These are phyloP conservation scores for Blastomyces percursus DNA, from an alignment of 2,329 filamentous ascomycete genomes.

Conservation along the genomic window DNA sequence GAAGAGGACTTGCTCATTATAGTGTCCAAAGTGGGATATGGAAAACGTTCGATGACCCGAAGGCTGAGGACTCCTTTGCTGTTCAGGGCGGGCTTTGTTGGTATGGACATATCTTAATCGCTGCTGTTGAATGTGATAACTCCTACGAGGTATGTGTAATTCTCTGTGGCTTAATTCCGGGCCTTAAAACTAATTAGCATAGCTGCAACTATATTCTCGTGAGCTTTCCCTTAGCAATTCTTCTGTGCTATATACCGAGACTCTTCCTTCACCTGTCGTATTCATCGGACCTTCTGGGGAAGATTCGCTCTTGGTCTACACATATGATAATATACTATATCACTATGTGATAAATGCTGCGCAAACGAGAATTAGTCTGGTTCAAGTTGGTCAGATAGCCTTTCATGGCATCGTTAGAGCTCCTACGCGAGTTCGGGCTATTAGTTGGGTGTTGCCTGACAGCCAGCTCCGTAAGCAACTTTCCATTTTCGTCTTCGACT, in stretches of 20 bases:
- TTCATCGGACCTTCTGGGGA: slow-evolving; percentile 80
- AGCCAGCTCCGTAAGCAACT: slow-evolving; percentile 57
- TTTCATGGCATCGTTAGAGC: slow-evolving; percentile 94
- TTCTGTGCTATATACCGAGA: slow-evolving; percentile 63
- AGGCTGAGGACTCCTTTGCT: slow-evolving; percentile 78
- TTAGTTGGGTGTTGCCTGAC: slow-evolving; percentile 94
- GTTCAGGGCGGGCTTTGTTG: slow-evolving; percentile 96
- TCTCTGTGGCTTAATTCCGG: not conserved
- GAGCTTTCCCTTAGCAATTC: slow-evolving; percentile 66
- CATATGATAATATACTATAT: slow-evolving; percentile 89
- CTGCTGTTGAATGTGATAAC: slow-evolving; percentile 76
- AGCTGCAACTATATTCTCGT: slow-evolving; percentile 82
- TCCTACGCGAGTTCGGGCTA: slow-evolving; percentile 77
- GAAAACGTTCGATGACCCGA: slow-evolving; percentile 81
- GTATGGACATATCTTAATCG: slow-evolving; percentile 91
- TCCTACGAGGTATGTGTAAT: slow-evolving; percentile 53
- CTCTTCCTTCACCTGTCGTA: slow-evolving; percentile 74
- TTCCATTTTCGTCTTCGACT: not conserved
- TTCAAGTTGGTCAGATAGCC: slow-evolving; percentile 95
- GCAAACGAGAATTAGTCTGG: slow-evolving; percentile 59
- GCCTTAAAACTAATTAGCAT: slow-evolving; percentile 13
- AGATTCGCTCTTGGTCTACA: slow-evolving; percentile 92
- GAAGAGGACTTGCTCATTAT: slow-evolving; percentile 85
- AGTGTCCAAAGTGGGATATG: slow-evolving; percentile 88
- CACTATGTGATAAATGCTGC: slow-evolving; percentile 79